Evolutionary conservation across 2,329 filamentous ascomycete species (phyloP).

Genomic region (Xylaria polymorpha): DNA sequence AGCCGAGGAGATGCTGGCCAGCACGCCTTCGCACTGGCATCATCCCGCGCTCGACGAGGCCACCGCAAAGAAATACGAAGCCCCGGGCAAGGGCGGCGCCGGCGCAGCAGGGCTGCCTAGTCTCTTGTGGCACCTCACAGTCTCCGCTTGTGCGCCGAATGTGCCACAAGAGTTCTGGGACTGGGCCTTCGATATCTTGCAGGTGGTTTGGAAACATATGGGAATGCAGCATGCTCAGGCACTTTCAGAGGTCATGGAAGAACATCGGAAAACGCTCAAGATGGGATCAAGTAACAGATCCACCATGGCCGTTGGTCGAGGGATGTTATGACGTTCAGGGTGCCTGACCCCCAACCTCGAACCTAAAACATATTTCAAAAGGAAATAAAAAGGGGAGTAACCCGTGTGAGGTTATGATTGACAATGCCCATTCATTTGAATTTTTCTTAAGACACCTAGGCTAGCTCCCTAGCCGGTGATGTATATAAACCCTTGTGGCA

Average conservation of each 20-base stretch:
- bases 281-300: constrained; percentile 24
- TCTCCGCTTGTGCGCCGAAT: constrained; percentile 60
- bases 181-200: constrained; percentile 59
- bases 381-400: neutral
- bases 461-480: neutral
- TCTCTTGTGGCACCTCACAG: constrained; percentile 61
- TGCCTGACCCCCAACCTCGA: neutral
- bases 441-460: neutral
- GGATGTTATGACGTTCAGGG: neutral
- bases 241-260: constrained; percentile 57
- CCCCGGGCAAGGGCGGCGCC: constrained; percentile 55
- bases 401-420: neutral
- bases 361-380: neutral
- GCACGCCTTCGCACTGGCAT: constrained; percentile 63
- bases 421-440: neutral
- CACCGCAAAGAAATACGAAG: constrained; percentile 52
- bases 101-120: constrained; percentile 62
- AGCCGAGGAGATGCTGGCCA: constrained; percentile 59
- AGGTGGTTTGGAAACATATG: constrained; percentile 63
- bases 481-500: neutral
- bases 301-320: neutral
- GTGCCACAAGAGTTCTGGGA: constrained; percentile 56
- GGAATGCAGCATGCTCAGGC: constrained; percentile 63
- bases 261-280: constrained; percentile 44
- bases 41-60: constrained; percentile 59